These are phyloP conservation scores for Raffaelea albimanens DNA, from an alignment of 2,329 filamentous ascomycete genomes.

Conservation along the genomic window DNA sequence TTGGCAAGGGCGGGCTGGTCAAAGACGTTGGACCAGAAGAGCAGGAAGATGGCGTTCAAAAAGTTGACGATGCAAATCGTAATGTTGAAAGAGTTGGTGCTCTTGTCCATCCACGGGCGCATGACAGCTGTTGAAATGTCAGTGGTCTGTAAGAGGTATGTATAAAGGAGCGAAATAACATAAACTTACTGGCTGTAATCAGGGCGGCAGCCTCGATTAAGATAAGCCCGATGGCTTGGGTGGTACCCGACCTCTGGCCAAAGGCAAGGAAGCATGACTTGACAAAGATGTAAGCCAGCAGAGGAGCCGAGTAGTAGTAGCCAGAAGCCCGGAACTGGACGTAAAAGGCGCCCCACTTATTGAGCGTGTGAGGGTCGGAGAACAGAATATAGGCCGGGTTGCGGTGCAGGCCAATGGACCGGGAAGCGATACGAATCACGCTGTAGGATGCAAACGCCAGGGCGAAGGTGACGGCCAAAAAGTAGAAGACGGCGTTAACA, in stretches of 20 bases:
- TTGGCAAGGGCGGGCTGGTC: slow-evolving; percentile 66
- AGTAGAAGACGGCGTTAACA: slow-evolving; percentile 68
- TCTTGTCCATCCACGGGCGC: slow-evolving; percentile 89
- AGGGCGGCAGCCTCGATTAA: slow-evolving; percentile 66
- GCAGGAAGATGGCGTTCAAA: slow-evolving; percentile 67
- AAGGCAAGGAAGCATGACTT: slow-evolving; percentile 78
- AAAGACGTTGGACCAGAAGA: slow-evolving; percentile 76
- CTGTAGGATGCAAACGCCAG: slow-evolving; percentile 71
- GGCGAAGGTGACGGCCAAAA: slow-evolving; percentile 62
- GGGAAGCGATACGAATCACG: slow-evolving; percentile 71
- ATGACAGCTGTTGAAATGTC: slow-evolving; percentile 44
- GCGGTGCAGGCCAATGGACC: slow-evolving; percentile 75
- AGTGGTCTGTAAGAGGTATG: too few relatives aligned
- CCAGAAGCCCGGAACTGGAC: slow-evolving; percentile 80
- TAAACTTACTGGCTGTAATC: slow-evolving; percentile 47
- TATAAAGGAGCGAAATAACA: too few relatives aligned
- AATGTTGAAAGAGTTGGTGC: slow-evolving; percentile 82
- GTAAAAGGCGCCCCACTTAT: slow-evolving; percentile 88
- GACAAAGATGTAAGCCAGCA: slow-evolving; percentile 60
- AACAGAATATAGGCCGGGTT: slow-evolving; percentile 85
- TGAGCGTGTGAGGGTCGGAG: slow-evolving; percentile 70
- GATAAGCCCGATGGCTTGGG: slow-evolving; percentile 66
- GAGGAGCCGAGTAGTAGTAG: slow-evolving; percentile 76
- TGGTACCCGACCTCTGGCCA: slow-evolving; percentile 52
- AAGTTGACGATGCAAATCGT: slow-evolving; percentile 74